These are phyloP conservation scores for Corinectria fuckeliana DNA, from an alignment of 2,329 filamentous ascomycete species.

Conservation along the genomic window DNA sequence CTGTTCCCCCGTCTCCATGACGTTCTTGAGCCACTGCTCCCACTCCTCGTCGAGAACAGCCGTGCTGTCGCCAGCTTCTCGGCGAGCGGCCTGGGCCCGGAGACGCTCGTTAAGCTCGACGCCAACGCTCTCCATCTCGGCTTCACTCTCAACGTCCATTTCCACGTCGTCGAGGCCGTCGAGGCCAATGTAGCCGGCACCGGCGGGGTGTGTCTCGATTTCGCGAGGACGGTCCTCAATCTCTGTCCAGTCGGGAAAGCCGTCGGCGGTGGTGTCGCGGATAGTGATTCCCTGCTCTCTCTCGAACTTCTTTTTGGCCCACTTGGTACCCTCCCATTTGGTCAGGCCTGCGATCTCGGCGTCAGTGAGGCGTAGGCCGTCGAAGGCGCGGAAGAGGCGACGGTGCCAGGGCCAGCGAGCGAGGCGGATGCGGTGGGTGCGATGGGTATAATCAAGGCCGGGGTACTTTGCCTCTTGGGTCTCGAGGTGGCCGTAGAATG, in stretches of 20 bases:
- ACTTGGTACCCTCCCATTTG: slow-evolving; percentile 83
- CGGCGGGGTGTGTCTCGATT: slow-evolving; percentile 18
- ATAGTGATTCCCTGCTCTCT: slow-evolving; percentile 75
- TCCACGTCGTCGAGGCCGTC: slow-evolving; percentile 42
- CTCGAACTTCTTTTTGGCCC: slow-evolving; percentile 83
- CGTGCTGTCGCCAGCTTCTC: slow-evolving; percentile 64
- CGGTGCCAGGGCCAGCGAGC: slow-evolving; percentile 79
- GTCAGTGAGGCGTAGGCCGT: slow-evolving; percentile 70
- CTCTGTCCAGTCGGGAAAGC: slow-evolving; percentile 64
- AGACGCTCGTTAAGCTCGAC: slow-evolving; percentile 69
- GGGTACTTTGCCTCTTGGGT: slow-evolving; percentile 83
- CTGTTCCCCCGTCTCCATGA: slow-evolving; percentile 67
- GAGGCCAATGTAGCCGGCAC: slow-evolving; percentile 27
- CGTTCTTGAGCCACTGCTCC: slow-evolving; percentile 78
- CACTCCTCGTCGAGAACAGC: slow-evolving; percentile 72
- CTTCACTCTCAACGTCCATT: slow-evolving; percentile 60
- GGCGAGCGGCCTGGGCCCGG: slow-evolving; percentile 66
- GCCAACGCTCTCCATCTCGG: slow-evolving; percentile 62
- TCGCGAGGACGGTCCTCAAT: slow-evolving; percentile 29
- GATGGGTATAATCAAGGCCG: slow-evolving; percentile 78
- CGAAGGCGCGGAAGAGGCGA: slow-evolving; percentile 78
- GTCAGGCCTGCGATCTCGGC: slow-evolving; percentile 75
- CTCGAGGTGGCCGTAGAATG: slow-evolving; percentile 80
- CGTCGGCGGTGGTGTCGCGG: slow-evolving; percentile 73
- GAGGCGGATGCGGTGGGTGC: slow-evolving; percentile 77